Base-by-base conservation (phyloP, 345 rosid genomes). In the Eucalyptus pauciflora region DNA sequence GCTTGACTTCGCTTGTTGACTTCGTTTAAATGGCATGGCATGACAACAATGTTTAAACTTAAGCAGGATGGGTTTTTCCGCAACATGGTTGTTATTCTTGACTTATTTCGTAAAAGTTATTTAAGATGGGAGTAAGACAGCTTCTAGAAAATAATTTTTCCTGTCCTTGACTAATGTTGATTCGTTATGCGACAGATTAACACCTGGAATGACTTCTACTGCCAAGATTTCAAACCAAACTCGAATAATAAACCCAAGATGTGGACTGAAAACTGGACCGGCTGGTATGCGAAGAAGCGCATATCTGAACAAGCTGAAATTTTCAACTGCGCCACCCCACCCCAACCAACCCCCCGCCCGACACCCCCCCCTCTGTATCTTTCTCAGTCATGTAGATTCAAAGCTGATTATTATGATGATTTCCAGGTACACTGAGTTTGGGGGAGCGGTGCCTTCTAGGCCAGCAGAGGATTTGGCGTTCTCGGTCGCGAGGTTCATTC, bases 191-290 rank as follows among this genome's bases (percentile, higher is more conserved):
- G 76, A 85, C 88, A 97, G 99, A 96, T 97, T 76, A 92, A 95
- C 92, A 91, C 98, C 81, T 97, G 99, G 93, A 97, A 97, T 91
- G 98, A 97, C 56, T 97, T 91, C 92, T 97, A 97, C 93, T 96
- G 97, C 51, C 96, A 97, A 52, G 67, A 89, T 87, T 97, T 95
- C 93, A 89, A 88, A 31, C 98, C 99, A 60, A 97, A 95, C 90
- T 79, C 92, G 62, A 89, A 18, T 22, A 93, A 95, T 88, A 96
- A 95, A 87, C 99, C 98, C 5, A 96, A 95, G 92, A 95, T 97
- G 95, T 97, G 98, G 98, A 97, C 99, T 41, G 99, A 97, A 90
- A 90, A 90, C 81, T 97, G 99, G 99, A 95, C 97, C 25, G 98
- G 97, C 89, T 97, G 99, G 99, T 88, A 50, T 3, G 60, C 25